These are phyloP conservation scores for Debaryomyces maramus DNA, from an alignment of 805 yeast genomes.

Conservation along the genomic window DNA sequence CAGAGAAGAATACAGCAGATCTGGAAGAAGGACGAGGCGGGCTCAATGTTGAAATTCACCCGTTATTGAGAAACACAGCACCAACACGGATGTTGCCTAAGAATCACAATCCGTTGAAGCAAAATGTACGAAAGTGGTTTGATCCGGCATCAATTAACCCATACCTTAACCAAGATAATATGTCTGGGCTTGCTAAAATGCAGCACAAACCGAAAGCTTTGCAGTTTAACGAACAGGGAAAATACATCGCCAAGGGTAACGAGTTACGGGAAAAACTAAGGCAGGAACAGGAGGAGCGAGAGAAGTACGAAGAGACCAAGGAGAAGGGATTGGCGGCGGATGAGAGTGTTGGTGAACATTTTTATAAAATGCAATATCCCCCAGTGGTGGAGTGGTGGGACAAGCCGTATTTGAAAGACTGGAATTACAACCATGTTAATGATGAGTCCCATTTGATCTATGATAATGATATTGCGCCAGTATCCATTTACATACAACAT, in stretches of 20 bases:
- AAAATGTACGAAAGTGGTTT: constrained; percentile 25
- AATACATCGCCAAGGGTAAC: constrained; percentile 55
- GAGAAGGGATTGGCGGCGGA: constrained; percentile 53
- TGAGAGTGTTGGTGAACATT: constrained; percentile 53
- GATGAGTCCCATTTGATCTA: constrained; percentile 27
- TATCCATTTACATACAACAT: constrained; percentile 76
- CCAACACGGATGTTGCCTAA: constrained; percentile 25
- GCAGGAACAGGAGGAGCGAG: constrained; percentile 26
- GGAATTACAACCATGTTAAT: constrained; percentile 35
- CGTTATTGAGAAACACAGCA: constrained; percentile 31
- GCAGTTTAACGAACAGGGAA: constrained; percentile 62
- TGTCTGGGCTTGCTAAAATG: constrained; percentile 4
- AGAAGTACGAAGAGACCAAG: constrained; percentile 26
- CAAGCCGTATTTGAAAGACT: constrained; percentile 47
- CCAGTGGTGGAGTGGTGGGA: constrained; percentile 94
- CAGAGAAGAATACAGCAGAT: not conserved
- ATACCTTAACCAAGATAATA: constrained; percentile 29
- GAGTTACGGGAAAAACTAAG: constrained; percentile 44
- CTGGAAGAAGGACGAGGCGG: constrained; percentile 22
- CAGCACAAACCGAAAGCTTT: constrained; percentile 37
- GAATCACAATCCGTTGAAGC: constrained; percentile 31
- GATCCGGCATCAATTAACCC: constrained; percentile 40
- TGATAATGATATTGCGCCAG: constrained; percentile 45
- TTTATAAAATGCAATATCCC: constrained; percentile 48
- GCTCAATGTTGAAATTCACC: constrained; percentile 36